Evolutionary conservation across 345 rosid genomes (phyloP).

Genomic region (Ailanthus altissimus): DNA sequence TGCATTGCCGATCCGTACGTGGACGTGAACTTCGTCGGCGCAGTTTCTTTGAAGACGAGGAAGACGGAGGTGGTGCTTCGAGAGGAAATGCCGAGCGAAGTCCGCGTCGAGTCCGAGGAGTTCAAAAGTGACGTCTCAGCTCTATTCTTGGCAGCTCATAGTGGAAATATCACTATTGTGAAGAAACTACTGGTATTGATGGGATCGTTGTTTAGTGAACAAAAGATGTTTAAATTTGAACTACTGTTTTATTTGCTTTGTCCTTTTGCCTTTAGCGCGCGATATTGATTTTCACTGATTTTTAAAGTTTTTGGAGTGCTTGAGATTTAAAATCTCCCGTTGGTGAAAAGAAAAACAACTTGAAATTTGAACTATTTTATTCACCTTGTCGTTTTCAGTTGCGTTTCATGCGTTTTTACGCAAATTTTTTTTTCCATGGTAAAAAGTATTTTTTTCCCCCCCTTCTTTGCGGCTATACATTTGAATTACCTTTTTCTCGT

Average conservation of each 20-base stretch:
- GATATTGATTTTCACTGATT: background rate
- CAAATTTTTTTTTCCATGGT: background rate
- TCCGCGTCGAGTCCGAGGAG: slow-evolving; percentile 70
- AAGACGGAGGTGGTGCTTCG: slow-evolving; percentile 66
- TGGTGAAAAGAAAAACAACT: background rate
- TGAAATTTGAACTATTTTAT: slow-evolving; percentile 12
- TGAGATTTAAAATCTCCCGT: background rate
- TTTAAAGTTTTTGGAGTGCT: background rate
- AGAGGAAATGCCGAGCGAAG: slow-evolving; percentile 66
- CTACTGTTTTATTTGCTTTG: slow-evolving; percentile 13
- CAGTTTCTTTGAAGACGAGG: slow-evolving; percentile 68
- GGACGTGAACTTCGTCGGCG: slow-evolving; percentile 88
- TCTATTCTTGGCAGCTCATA: slow-evolving; percentile 78
- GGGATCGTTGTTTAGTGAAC: background rate
- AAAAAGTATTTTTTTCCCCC: background rate
- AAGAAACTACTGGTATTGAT: slow-evolving; percentile 68
- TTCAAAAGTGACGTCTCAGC: slow-evolving; percentile 94
- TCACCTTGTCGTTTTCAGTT: slow-evolving; percentile 12
- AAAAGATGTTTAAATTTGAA: background rate
- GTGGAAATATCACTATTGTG: slow-evolving; percentile 75
- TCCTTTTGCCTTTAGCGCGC: background rate
- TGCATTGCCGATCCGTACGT: slow-evolving; percentile 68
- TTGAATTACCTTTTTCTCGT: background rate
- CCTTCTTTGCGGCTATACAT: background rate
- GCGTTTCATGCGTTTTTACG: background rate